Evolutionary conservation across 2,329 filamentous ascomycete genomes (phyloP), one percentile per base, ranked within the genome.

Genomic region (Trichoderma citrinoviride): DNA sequence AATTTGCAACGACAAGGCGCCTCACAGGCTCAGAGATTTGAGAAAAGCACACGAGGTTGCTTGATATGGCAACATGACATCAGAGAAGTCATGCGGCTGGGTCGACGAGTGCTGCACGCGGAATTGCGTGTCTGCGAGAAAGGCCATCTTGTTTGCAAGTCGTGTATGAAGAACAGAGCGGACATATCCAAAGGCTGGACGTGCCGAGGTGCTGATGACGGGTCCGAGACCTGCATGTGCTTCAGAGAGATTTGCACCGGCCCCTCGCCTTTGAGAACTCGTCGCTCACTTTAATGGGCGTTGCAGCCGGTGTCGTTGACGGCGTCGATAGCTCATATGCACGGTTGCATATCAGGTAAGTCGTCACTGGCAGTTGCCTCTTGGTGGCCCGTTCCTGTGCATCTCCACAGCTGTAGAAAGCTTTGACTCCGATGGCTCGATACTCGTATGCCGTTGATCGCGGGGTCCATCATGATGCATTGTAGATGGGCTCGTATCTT

Each of bases 391-490:
- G 37, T 52, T 37, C 27, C 44, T 21, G 25, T 14, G 7, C 10
- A 25, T 25, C 53, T 33, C 61, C 53, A 58, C 52, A 52, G 44
- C n/a, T 44, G 37, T 27, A 37, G 44, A 33, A 50, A 65, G 64
- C 57, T 61, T 61, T 44, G 57, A 54, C 47, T 33, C 50, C 21
- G 56, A 65, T 41, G 21, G n/a, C 43, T 25, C n/a, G n/a, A n/a
- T n/a, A n/a, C 29, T 64, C 17, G 10, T 46, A 57, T 57, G 43
- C 40, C 61, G 49, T 21, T 65, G 64, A 58, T 49, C 64, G 56
- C 41, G 10, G 40, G 25, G 15, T 12, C 25, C 23, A 7, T 53
- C 7, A 5, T 12, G 23, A 3, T 14, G 27, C 5, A 33, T 29
- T 19, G 49, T 21, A 33, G 29, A 19, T 33, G 27, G 5, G n/a